Base-by-base conservation (phyloP, 257 asterid species). In the Coffea eugenioides region DNA sequence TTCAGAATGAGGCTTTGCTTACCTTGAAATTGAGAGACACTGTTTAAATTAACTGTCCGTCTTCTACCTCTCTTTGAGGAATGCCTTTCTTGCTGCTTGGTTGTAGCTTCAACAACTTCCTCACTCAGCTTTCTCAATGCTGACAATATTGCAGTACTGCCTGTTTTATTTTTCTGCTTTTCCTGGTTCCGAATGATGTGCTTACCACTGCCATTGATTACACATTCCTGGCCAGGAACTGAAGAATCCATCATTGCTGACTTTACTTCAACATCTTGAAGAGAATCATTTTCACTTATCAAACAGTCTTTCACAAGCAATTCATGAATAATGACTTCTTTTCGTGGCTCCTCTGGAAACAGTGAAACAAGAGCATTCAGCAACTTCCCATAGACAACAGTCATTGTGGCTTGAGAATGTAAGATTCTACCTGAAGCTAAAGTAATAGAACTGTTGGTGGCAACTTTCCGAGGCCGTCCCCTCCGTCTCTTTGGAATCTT, bases 401-500 rank as follows among this genome's bases (percentile, higher is more conserved):
- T 18, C 51, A 69, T 12, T 48, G 81, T 21, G 68, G 57, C 73
- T 39, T 64, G 73, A 43, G 51, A 34, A 31, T 65, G 36, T 12
- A 62, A 52, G 8, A 56, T 2, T 65, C 71, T 73, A 89, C 98
- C 94, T 84, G 84, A 48, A 41, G 69, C 18, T 71, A 61, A 71
- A 84, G 77, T 73, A 8, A 69, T 71, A 69, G 75, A 80, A 82
- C 73, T 77, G 34, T 75, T 84, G 2, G 11, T 45, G 31, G n/a
- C 51, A 49, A 41, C 59, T 82, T 51, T 88, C 46, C 77, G 82
- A 64, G 94, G 96, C 77, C 97, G 87, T 39, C 93, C 97, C 74
- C 90, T 86, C 84, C 68, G 86, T 78, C 75, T 89, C 81, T 73
- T 87, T 48, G 48, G 85, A 68, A 59, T 61, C 77, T n/a, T 69